Evolutionary conservation across 257 asterid genomes (phyloP), one percentile per base, ranked within the genome.

Genomic region (Eustoma russellianum): DNA sequence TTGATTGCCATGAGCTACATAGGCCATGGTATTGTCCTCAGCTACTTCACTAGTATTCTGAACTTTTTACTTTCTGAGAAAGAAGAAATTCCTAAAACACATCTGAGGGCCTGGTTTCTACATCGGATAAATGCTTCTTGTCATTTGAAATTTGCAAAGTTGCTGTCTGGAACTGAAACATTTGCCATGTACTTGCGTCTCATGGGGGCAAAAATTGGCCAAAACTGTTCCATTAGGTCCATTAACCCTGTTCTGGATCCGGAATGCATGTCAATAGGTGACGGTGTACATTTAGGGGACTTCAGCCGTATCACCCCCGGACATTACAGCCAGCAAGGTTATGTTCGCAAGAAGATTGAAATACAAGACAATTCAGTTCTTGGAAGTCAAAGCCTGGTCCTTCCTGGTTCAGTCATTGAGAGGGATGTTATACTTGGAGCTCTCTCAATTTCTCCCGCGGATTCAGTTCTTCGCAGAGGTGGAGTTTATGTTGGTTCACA

Each of bases 221-320:
- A 59, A 5, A 81, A 79, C 47, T 78, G 86, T 54, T 83, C 94
- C 12, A 67, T 83, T 46, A 70, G 94, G 70, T 77, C 89, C 70
- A 80, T 78, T 56, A 83, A 80, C 16, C 84, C 86, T 4, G 69
- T 80, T 9, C 53, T 69, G 7, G 77, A 73, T 52, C 89, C 94
- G 9, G 59, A 62, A 16, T 69, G 71, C 16, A 15, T 83, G 45
- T 69, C 86, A 34, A 62, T 80, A 13, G 82, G 70, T 3, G 59
- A 83, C 54, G 89, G 94, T 6, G 84, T 80, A 13, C 89, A 83
- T 50, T 64, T 83, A 46, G 94, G 94, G 0, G 94, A 83, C 61
- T 76, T 76, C 59, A 80, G 89, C 68, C 69, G 74, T 13, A 52
- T 80, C 16, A 47, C 70, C 45, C 58, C 86, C 1, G 78, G 84